Conservation (phyloP, 768 basidiomycete genomes). For the Rhizopogon vinicolor region DNA sequence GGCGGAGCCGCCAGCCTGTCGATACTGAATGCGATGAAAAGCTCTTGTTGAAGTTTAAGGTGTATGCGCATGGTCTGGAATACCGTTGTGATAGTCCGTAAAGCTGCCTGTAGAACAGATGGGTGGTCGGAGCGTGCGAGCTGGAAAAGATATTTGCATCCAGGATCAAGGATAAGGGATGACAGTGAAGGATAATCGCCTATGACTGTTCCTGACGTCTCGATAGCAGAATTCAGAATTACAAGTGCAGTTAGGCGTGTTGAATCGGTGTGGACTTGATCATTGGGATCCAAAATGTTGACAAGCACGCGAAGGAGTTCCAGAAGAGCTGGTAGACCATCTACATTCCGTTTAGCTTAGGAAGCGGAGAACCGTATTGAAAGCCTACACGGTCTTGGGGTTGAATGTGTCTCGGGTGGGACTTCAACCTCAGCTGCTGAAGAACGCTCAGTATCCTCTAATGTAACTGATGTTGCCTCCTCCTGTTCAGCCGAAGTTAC, state of each 20-base stretch:
- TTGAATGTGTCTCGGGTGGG: conserved; percentile 22
- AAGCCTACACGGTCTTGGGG: conserved; percentile 19
- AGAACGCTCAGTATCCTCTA: conserved; percentile 6
- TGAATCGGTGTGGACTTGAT: conserved; percentile 94
- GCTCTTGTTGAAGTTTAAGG: conserved; percentile 91
- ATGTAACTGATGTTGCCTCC: conserved; percentile 10
- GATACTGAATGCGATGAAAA: conserved; percentile 91
- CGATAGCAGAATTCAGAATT: conserved; percentile 84
- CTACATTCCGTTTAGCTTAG: conserved; percentile 28
- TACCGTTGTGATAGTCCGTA: conserved; percentile 85
- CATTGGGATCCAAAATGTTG: conserved; percentile 91
- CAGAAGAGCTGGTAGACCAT: conserved; percentile 87
- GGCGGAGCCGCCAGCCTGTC: conserved; percentile 75
- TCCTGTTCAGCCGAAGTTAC: conserved; percentile 6
- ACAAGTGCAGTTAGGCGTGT: conserved; percentile 86
- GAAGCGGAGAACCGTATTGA: neutral
- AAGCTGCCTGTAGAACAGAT: conserved; percentile 69
- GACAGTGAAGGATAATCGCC: conserved; percentile 75
- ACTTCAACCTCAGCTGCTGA: conserved; percentile 15
- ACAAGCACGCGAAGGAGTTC: conserved; percentile 93
- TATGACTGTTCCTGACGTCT: conserved; percentile 74
- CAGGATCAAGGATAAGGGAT: conserved; percentile 76
- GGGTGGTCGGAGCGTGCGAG: conserved; percentile 88
- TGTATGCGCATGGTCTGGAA: conserved; percentile 82
- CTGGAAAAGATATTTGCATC: conserved; percentile 97